Evolutionary conservation across 2,329 filamentous ascomycete genomes (phyloP), one percentile per base, ranked within the genome.

Genomic region (Fusarium circinatum): DNA sequence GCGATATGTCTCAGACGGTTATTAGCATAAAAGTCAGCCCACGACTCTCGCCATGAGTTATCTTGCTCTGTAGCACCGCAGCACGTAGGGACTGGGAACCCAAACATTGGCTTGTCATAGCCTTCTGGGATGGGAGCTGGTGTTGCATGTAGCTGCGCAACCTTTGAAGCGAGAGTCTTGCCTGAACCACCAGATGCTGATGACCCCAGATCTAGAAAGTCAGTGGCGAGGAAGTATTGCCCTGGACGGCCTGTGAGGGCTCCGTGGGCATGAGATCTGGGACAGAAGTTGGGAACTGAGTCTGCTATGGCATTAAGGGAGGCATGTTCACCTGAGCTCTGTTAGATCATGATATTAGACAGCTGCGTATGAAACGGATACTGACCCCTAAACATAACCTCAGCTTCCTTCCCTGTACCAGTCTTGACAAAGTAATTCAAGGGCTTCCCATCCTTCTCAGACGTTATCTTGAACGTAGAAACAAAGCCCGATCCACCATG

Each of bases 21-120:
- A 36, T 97, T 87, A 2, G 92, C 93, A 80, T 94, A 98, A 78
- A 98, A 98, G 0, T 94, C 91, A 2, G 93, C 90, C 96, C 96
- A 98, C 17, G 89, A 92, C 11, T 85, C 83, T 54, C 86, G 88
- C 84, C 89, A 97, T 1, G 84, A 84, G 79, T 98, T 98, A 54
- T 94, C 89, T 83, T 98, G 96, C 45, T 88, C 88, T 13, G 94
- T 96, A 51, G 94, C 89, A 5, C 95, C 95, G 82, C 96, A 98
- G 82, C 93, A 98, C 0, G 95, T 98, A 2, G 92, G 85, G 1
- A 92, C 91, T 0, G 93, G 93, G 79, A 98, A 98, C 6, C 96
- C 96, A 75, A 96, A 98, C 82, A 91, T 85, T 6, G 90, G 90
- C 42, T 79, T 85, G 3, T 87, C 82, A 72, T 89, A 86, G 26